Conservation (phyloP, 257 asterid genomes). For the Jacaranda mimosifolia region DNA sequence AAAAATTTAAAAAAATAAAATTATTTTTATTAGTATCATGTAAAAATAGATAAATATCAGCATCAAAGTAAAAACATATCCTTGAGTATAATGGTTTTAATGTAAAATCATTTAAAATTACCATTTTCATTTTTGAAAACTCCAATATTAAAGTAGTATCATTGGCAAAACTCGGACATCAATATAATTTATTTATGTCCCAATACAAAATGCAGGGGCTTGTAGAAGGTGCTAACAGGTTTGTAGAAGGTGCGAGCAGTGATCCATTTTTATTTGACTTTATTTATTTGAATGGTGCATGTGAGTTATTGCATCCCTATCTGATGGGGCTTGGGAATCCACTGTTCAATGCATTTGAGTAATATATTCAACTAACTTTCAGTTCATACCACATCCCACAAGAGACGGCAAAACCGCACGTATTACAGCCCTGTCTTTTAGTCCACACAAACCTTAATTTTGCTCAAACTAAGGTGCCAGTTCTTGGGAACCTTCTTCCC, state of each 20-base stretch:
- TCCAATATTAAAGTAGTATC: too few species aligned
- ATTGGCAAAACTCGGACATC: too few species aligned
- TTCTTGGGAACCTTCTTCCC: constrained; percentile 30
- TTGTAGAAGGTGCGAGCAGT: not conserved
- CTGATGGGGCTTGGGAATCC: constrained; percentile 16
- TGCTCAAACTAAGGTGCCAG: constrained; percentile 22
- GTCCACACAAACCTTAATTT: constrained; percentile 14
- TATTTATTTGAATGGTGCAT: not conserved
- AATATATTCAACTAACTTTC: constrained; percentile 32
- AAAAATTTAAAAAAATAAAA: too few species aligned
- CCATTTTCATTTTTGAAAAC: too few species aligned
- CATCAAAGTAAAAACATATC: too few species aligned
- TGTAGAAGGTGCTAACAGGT: not conserved
- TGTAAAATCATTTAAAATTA: too few species aligned
- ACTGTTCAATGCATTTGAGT: constrained; percentile 39
- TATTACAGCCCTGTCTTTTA: constrained; percentile 33
- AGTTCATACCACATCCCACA: constrained; percentile 40
- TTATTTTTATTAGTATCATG: too few species aligned
- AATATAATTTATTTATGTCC: not conserved
- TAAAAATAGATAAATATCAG: too few species aligned
- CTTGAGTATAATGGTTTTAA: too few species aligned
- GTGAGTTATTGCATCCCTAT: constrained; percentile 42
- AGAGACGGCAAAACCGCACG: constrained; percentile 34
- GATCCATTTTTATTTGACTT: constrained; percentile 28
- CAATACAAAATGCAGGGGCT: not conserved